Conservation (phyloP, 2,329 filamentous ascomycete genomes). For the Neofusicoccum kwambonambiense region DNA sequence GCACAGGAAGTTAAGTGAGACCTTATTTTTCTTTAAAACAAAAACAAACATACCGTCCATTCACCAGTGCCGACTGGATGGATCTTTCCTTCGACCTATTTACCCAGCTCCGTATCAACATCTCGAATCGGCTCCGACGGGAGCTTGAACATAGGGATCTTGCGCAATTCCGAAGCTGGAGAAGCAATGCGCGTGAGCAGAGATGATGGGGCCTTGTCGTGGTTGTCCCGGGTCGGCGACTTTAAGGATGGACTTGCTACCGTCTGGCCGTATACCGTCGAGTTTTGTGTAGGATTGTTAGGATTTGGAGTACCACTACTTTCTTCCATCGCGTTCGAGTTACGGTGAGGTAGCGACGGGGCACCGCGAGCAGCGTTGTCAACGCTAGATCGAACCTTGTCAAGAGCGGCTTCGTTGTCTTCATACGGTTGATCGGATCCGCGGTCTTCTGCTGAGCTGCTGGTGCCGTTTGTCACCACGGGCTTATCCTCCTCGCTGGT, state of each 20-base stretch:
- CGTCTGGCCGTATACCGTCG: not conserved
- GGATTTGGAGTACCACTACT: not conserved
- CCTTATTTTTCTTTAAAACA: not conserved
- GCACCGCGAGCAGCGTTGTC: not conserved
- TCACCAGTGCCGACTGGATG: too few relatives aligned
- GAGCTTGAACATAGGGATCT: conserved; percentile 45
- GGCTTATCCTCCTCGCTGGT: conserved; percentile 16
- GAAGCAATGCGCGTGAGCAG: conserved; percentile 26
- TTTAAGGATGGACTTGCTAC: not conserved
- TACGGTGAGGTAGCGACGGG: not conserved
- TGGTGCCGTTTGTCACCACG: not conserved
- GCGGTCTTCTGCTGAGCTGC: not conserved
- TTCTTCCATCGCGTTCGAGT: not conserved
- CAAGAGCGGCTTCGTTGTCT: not conserved
- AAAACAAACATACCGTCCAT: not conserved
- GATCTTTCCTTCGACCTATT: not conserved
- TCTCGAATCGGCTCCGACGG: conserved; percentile 43
- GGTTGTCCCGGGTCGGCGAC: not conserved
- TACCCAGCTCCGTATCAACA: conserved; percentile 27
- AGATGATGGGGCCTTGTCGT: conserved; percentile 22
- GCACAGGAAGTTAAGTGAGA: not conserved
- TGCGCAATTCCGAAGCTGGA: conserved; percentile 28
- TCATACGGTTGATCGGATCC: not conserved
- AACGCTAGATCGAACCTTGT: conserved; percentile 1
- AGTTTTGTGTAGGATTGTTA: not conserved